phyloP scores from a whole-genome alignment of 805 yeast species.

The Saccharomycopsis fodiens region DNA sequence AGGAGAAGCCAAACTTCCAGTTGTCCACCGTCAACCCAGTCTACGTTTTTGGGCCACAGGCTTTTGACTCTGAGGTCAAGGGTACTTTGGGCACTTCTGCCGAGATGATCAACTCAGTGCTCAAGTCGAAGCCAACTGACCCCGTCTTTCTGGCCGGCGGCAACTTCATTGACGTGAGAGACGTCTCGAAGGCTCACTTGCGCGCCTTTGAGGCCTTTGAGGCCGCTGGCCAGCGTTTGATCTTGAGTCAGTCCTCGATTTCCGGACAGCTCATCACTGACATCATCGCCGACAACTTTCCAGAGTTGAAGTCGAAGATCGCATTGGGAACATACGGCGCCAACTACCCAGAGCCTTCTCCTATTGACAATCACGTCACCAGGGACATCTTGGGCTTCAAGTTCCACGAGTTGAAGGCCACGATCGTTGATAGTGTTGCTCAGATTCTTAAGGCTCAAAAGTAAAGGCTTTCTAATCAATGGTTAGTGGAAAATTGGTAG shows the following conservation, averaged over 20 bases:
- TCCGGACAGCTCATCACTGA: constrained; percentile 26
- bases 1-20: constrained; percentile 32
- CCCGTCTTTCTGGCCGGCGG: constrained; percentile 23
- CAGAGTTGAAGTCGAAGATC: constrained; percentile 36
- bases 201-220: constrained; percentile 38
- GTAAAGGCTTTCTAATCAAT: too few species aligned
- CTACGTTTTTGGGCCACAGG: constrained; percentile 45
- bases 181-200: constrained; percentile 53
- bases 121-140: constrained; percentile 24
- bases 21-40: constrained; percentile 37
- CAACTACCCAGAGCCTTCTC: not conserved
- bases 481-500: too few species aligned
- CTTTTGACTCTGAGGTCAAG: constrained; percentile 30
- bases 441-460: too few species aligned
- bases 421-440: constrained; percentile 34
- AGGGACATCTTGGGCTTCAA: constrained; percentile 30
- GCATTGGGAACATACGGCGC: constrained; percentile 34
- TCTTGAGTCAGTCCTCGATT: constrained; percentile 24
- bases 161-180: constrained; percentile 48
- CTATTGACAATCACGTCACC: constrained; percentile 18
- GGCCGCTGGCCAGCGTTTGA: constrained; percentile 29
- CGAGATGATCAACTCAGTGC: constrained; percentile 26
- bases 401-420: constrained; percentile 32
- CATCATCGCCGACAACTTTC: constrained; percentile 32
- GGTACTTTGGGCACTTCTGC: constrained; percentile 32